Evolutionary conservation across 768 basidiomycete genomes (phyloP).

Genomic region (Leccinum olivaceopallidum): DNA sequence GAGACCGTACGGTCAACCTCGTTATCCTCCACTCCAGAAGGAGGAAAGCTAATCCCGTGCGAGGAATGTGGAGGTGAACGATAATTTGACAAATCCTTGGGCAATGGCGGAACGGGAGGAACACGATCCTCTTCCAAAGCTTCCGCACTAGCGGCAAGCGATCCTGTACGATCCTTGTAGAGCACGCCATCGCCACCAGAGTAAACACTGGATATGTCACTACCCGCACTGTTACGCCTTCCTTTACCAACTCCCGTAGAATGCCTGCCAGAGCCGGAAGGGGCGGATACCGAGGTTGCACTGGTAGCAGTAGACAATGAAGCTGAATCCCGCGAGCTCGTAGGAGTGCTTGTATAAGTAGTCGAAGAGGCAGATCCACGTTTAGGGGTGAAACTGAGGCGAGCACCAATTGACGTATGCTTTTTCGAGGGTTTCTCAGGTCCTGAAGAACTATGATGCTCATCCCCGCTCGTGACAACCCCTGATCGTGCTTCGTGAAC

Average conservation of each 20-base stretch:
- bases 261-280: conserved; percentile 66
- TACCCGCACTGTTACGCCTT: conserved; percentile 81
- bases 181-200: conserved; percentile 60
- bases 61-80: conserved; percentile 68
- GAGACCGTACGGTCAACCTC: conserved; percentile 50
- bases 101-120: conserved; percentile 92
- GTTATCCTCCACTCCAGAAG: conserved; percentile 44
- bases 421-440: conserved; percentile 73
- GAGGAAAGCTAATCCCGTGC: conserved; percentile 52
- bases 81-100: conserved; percentile 83
- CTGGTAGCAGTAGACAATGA: conserved; percentile 79
- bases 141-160: conserved; percentile 60
- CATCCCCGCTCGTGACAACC: conserved; percentile 57
- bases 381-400: conserved; percentile 81
- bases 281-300: conserved; percentile 66
- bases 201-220: conserved; percentile 78
- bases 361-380: conserved; percentile 90
- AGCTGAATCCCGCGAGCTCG: conserved; percentile 87
- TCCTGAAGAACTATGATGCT: conserved; percentile 44
- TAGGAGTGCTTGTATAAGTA: conserved; percentile 76
- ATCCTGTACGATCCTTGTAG: conserved; percentile 68
- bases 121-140: conserved; percentile 62
- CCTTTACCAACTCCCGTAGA: conserved; percentile 60
- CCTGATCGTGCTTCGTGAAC: conserved; percentile 42
- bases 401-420: conserved; percentile 50